These are phyloP conservation scores for Eucalyptus fibrosa DNA, from an alignment of 345 rosid species.

Conservation along the genomic window DNA sequence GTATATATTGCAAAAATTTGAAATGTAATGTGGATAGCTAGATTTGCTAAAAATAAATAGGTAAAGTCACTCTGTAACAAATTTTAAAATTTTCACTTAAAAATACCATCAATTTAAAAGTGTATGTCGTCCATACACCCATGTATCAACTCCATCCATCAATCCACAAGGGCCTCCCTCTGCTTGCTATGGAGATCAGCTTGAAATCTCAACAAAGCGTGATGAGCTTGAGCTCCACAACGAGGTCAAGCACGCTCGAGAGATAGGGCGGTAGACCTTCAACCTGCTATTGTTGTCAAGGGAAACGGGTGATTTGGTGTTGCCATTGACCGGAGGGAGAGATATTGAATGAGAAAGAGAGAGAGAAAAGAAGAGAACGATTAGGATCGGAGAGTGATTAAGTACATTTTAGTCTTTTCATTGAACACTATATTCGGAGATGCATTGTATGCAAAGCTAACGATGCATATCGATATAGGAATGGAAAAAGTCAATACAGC, in stretches of 20 bases:
- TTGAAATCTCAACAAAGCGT: not conserved
- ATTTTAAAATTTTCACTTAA: not conserved
- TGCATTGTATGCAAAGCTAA: not conserved
- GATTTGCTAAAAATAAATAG: not conserved
- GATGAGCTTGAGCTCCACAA: not conserved
- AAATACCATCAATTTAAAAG: not conserved
- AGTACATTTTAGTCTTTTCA: not conserved
- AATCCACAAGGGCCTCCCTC: not conserved
- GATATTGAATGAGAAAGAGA: too few relatives aligned
- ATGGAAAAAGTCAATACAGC: not conserved
- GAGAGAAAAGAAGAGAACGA: not conserved
- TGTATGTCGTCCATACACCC: not conserved
- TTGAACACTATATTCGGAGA: not conserved
- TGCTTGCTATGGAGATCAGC: not conserved
- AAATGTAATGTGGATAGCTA: not conserved
- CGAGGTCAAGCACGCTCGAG: not conserved
- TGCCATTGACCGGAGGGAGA: not conserved
- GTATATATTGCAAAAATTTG: too few relatives aligned
- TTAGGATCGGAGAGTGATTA: not conserved
- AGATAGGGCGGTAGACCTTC: not conserved
- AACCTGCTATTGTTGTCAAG: not conserved
- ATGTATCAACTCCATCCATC: not conserved
- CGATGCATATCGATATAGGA: accelerated
- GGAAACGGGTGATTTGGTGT: not conserved
- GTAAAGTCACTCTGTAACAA: not conserved